phyloP scores from a whole-genome alignment of 345 rosid genomes.

The Eucalyptus cloeziana region DNA sequence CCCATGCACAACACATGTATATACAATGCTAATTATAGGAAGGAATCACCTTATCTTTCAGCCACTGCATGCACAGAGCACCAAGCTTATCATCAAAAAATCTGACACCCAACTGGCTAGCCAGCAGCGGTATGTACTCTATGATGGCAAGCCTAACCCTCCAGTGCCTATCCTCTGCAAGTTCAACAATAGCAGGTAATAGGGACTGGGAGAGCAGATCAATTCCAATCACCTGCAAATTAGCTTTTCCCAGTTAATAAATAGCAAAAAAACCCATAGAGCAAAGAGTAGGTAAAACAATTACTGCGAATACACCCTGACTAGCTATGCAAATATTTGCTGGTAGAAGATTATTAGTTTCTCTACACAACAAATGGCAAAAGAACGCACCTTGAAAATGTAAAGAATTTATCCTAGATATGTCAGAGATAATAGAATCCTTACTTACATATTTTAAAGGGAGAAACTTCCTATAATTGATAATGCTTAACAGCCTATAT shows the following conservation, averaged over 20 bases:
- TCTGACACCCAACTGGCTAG: slow-evolving; percentile 87
- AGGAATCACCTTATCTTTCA: slow-evolving; percentile 72
- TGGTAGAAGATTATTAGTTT: background rate
- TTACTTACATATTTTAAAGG: background rate
- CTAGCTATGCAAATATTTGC: background rate
- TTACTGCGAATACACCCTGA: background rate
- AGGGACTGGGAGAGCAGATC: slow-evolving; percentile 89
- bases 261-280: background rate
- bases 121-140: slow-evolving; percentile 87
- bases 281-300: background rate
- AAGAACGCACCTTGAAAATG: background rate
- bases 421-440: background rate
- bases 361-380: background rate
- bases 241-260: background rate
- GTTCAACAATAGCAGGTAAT: slow-evolving; percentile 94
- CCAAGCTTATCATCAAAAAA: slow-evolving; percentile 93
- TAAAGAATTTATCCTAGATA: background rate
- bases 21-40: background rate
- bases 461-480: background rate
- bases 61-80: slow-evolving; percentile 95
- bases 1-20: background rate
- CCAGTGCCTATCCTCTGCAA: slow-evolving; percentile 98
- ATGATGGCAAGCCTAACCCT: slow-evolving; percentile 93
- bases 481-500: background rate
- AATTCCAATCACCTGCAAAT: slow-evolving; percentile 81